These are phyloP conservation scores for Pyrrhoderma noxium DNA, from an alignment of 1,284 basidiomycete genomes.

Conservation along the genomic window DNA sequence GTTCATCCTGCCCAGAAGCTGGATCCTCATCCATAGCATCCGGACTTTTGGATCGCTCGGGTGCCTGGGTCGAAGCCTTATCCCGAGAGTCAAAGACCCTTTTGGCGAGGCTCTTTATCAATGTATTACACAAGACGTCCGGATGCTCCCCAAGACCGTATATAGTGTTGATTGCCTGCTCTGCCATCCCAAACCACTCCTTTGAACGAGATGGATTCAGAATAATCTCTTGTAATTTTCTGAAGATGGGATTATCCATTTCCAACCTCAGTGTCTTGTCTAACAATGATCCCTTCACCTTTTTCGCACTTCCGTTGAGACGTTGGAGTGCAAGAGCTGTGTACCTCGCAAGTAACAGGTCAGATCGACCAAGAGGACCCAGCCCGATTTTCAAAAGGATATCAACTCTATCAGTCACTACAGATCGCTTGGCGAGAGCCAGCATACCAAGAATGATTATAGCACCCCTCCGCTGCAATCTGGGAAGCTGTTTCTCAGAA, in stretches of 20 bases:
- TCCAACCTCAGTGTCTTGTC: conserved; percentile 84
- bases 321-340: conserved; percentile 92
- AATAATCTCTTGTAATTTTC: conserved; percentile 72
- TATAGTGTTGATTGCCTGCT: conserved; percentile 95
- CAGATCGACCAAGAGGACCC: conserved; percentile 81
- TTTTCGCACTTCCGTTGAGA: conserved; percentile 91
- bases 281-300: conserved; percentile 90
- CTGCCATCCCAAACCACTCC: conserved; percentile 94
- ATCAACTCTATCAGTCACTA: conserved; percentile 87
- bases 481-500: conserved; percentile 71
- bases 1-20: conserved; percentile 19
- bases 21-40: conserved; percentile 50
- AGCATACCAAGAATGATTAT: conserved; percentile 97
- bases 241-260: conserved; percentile 87
- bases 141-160: conserved; percentile 94
- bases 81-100: conserved; percentile 51
- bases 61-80: neutral
- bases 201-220: conserved; percentile 74
- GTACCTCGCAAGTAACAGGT: conserved; percentile 86
- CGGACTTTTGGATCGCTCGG: conserved; percentile 26
- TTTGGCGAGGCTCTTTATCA: conserved; percentile 77
- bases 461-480: conserved; percentile 82
- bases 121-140: conserved; percentile 73
- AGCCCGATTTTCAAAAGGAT: conserved; percentile 84
- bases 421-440: conserved; percentile 75